These are phyloP conservation scores for Hemisphaericaspora xylofermentans DNA, from an alignment of 1,139 yeast genomes.

Conservation along the genomic window DNA sequence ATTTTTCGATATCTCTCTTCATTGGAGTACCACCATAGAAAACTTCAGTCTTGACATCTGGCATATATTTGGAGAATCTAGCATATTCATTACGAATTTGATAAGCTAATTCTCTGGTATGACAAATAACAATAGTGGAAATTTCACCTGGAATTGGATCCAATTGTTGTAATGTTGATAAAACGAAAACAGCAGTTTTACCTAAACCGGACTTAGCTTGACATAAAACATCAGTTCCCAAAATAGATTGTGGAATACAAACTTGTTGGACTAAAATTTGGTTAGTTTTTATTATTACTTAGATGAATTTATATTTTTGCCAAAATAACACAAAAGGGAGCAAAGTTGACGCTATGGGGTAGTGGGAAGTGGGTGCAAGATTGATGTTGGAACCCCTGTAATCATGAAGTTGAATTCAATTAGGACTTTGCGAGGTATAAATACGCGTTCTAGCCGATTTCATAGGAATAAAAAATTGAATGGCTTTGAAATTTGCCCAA, in stretches of 20 bases:
- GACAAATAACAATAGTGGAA: slow-evolving; percentile 91
- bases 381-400: too few relatives aligned
- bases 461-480: too few relatives aligned
- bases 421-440: too few relatives aligned
- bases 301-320: not conserved
- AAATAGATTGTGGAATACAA: slow-evolving; percentile 96
- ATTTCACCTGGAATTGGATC: slow-evolving; percentile 98
- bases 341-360: not conserved
- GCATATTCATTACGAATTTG: slow-evolving; percentile 97
- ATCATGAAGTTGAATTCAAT: not conserved
- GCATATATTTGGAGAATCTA: slow-evolving; percentile 97
- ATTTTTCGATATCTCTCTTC: slow-evolving; percentile 79
- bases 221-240: slow-evolving; percentile 96
- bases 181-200: slow-evolving; percentile 96
- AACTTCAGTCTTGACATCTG: slow-evolving; percentile 94
- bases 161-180: slow-evolving; percentile 93
- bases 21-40: slow-evolving; percentile 96
- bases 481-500: too few relatives aligned
- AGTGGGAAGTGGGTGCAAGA: not conserved
- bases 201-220: slow-evolving; percentile 99
- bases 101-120: slow-evolving; percentile 97
- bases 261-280: slow-evolving; percentile 80
- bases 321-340: not conserved
- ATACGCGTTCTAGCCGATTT: too few relatives aligned
- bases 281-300: slow-evolving; percentile 6